phyloP scores from a whole-genome alignment of 2,329 filamentous ascomycete genomes.

The Aspergillus brasiliensis region DNA sequence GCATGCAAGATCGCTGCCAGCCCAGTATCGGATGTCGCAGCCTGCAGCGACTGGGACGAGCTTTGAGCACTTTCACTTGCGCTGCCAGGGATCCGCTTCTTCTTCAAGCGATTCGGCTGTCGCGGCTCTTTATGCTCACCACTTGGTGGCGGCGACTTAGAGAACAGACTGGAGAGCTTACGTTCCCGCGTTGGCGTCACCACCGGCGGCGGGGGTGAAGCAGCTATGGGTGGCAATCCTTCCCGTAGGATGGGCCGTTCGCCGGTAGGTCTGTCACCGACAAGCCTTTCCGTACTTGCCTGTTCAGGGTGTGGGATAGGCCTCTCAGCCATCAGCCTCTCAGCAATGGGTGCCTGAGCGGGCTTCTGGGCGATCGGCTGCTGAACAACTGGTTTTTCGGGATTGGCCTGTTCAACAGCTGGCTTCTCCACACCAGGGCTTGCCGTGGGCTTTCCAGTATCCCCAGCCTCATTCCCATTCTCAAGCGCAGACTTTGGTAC shows the following conservation, averaged over 20 bases:
- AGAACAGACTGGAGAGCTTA: slow-evolving; percentile 69
- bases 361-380: slow-evolving; percentile 1
- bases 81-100: slow-evolving; percentile 77
- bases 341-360: background rate
- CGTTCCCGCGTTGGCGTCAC: slow-evolving; percentile 66
- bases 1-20: slow-evolving; percentile 30
- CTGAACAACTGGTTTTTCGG: background rate
- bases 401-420: background rate
- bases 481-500: slow-evolving; percentile 26
- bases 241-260: slow-evolving; percentile 28
- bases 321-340: background rate
- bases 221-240: slow-evolving; percentile 51
- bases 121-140: slow-evolving; percentile 62
- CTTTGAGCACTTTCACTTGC: slow-evolving; percentile 86
- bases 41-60: slow-evolving; percentile 75
- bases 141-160: slow-evolving; percentile 63
- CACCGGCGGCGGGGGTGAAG: slow-evolving; percentile 40
- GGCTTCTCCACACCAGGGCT: background rate
- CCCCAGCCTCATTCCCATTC: slow-evolving; percentile 9
- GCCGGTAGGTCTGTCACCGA: background rate
- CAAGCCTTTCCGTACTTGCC: background rate
- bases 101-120: slow-evolving; percentile 87
- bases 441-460: background rate
- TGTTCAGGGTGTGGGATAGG: background rate
- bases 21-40: slow-evolving; percentile 45